phyloP scores from a whole-genome alignment of 2,329 filamentous ascomycete genomes.

The Ophiosphaerella herpotricha region DNA sequence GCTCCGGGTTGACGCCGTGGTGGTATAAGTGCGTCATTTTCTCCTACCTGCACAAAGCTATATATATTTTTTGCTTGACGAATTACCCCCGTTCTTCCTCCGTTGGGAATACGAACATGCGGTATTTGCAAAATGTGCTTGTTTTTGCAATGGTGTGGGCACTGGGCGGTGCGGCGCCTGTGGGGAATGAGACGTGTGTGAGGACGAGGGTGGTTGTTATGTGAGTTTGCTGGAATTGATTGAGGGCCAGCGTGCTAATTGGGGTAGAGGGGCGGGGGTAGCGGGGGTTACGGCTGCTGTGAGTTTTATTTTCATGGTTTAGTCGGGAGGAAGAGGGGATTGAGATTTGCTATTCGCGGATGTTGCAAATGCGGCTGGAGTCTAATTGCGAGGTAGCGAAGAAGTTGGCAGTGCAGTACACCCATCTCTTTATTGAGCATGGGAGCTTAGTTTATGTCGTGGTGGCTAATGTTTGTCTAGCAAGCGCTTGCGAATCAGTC shows the following conservation, averaged over 20 bases:
- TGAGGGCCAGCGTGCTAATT: background rate
- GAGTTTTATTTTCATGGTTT: conserved; percentile 14
- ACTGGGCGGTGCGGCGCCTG: no score
- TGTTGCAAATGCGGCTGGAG: background rate
- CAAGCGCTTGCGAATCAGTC: conserved; percentile 66
- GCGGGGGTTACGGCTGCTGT: conserved; percentile 67
- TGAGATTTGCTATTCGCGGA: background rate
- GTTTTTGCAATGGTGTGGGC: no score
- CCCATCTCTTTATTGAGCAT: background rate
- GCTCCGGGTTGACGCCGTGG: no score
- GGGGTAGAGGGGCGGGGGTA: conserved; percentile 60
- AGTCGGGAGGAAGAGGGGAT: no score
- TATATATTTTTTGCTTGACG: no score
- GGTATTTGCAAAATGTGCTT: no score
- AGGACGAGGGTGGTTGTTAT: conserved; percentile 42
- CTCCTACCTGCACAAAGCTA: no score
- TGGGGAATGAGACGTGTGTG: conserved; percentile 23
- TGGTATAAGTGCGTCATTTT: no score
- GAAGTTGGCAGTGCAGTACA: background rate
- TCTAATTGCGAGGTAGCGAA: background rate
- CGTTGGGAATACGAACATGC: no score
- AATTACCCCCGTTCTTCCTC: no score
- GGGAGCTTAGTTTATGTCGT: background rate
- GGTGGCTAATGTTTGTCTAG: conserved; percentile 28
- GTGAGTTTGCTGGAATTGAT: conserved; percentile 11